Evolutionary conservation across 257 asterid species (phyloP), one percentile per base, ranked within the genome.

Genomic region (Parsonsia alboflavescens): DNA sequence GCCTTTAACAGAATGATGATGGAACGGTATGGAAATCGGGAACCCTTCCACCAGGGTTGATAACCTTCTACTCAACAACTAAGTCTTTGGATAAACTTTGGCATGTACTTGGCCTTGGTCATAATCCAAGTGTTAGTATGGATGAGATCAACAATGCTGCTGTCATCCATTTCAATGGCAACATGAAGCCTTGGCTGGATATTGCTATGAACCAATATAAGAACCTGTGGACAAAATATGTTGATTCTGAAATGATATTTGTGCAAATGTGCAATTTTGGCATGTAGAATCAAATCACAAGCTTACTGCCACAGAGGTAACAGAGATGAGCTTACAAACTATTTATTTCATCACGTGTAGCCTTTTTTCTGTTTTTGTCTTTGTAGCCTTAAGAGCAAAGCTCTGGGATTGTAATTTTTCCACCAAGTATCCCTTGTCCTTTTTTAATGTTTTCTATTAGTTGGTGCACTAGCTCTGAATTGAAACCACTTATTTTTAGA

Each of bases 101-200:
- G 99, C 99, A 94, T 21, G 96, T 87, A 36, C 82, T 88, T 72
- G 97, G 99, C 45, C 97, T 94, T 21, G 97, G 99, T 75, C 81
- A 84, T 80, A 94, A 94, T 74, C 99, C 99, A 19, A 90, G 99
- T 73, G 90, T 94, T 71, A 92, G 99, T 78, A 87, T 87, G 92
- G 99, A 89, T 75, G 97, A 94, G 77, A 92, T 94, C 56, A 86
- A 87, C 68, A 92, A 88, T 73, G 97, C 97, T 75, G 99, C 99
- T 1, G 96, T 92, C 42, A 90, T 94, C 77, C 99, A 94, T 80
- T 94, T 89, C 85, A 92, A 91, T 57, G 99, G 99, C 71, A 96
- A 92, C 80, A 94, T 94, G 97, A 94, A 94, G 81, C 99, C 99
- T 36, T 94, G 99, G 99, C 90, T 94, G 80, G 99, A 94, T 82